Evolutionary conservation across 2,329 filamentous ascomycete genomes (phyloP).

Genomic region (Fusarium protoensiforme): DNA sequence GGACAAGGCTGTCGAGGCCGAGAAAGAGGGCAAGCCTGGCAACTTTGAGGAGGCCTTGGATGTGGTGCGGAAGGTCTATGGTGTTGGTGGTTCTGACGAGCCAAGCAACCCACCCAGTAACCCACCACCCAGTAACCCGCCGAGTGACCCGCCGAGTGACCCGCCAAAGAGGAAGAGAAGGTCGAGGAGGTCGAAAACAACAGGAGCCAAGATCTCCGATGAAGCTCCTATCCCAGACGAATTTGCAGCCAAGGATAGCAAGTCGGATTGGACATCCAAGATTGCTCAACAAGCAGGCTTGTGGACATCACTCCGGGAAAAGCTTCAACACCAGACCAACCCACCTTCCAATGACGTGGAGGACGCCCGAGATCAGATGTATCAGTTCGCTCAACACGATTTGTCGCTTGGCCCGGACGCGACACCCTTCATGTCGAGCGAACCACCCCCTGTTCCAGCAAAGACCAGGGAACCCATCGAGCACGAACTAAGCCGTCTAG

Average conservation of each 20-base stretch:
- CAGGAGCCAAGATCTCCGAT: neutral
- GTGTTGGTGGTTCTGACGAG: constrained; percentile 17
- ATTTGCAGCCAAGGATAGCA: neutral
- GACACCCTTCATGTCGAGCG: neutral
- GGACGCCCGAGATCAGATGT: neutral
- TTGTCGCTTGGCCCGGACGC: neutral
- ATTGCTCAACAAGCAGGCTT: constrained; percentile 17
- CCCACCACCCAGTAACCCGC: neutral
- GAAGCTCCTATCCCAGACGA: neutral
- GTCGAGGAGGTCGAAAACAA: neutral
- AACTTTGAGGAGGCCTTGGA: constrained; percentile 35
- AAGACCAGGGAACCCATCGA: neutral
- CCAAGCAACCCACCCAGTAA: constrained; percentile 1
- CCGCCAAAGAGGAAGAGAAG: neutral
- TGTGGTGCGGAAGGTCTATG: constrained; percentile 41
- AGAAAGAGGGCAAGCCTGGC: neutral
- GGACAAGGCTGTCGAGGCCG: neutral
- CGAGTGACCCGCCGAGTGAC: neutral
- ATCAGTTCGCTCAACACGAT: neutral
- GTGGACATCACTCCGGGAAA: constrained; percentile 46
- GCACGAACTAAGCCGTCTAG: neutral
- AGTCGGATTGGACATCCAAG: neutral
- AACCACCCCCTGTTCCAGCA: neutral
- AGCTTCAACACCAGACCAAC: constrained; percentile 27
- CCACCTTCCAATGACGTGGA: neutral